These are phyloP conservation scores for Lumnitzera racemosa DNA, from an alignment of 345 rosid species.

Conservation along the genomic window DNA sequence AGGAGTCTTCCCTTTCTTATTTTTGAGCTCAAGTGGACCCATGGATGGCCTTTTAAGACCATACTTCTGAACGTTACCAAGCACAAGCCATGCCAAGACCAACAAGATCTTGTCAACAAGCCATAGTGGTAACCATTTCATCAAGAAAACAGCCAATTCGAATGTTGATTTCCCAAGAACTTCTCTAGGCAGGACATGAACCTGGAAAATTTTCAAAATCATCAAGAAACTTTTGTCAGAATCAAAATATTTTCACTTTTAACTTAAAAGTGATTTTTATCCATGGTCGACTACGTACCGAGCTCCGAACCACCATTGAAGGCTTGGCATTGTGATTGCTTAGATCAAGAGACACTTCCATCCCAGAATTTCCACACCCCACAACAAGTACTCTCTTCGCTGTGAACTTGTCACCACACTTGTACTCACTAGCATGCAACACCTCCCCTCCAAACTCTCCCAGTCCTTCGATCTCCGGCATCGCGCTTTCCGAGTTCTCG, in stretches of 20 bases:
- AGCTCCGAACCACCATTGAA: conserved; percentile 35
- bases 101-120: conserved; percentile 60
- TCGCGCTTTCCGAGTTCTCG: conserved; percentile 39
- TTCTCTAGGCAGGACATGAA: conserved; percentile 65
- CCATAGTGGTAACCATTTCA: conserved; percentile 75
- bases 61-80: conserved; percentile 46
- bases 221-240: not conserved
- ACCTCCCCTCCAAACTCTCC: conserved; percentile 30
- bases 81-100: conserved; percentile 40
- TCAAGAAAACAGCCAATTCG: conserved; percentile 40
- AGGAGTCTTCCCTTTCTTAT: conserved; percentile 59
- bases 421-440: conserved; percentile 32
- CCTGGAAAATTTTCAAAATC: conserved; percentile 20
- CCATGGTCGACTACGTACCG: conserved; percentile 17
- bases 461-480: conserved; percentile 42
- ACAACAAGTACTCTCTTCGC: conserved; percentile 43
- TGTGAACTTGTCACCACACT: conserved; percentile 24
- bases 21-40: conserved; percentile 68
- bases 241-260: not conserved
- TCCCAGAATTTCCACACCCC: conserved; percentile 58
- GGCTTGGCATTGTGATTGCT: conserved; percentile 41
- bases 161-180: conserved; percentile 57
- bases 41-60: conserved; percentile 59
- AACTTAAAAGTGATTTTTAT: not conserved
- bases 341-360: conserved; percentile 49